These are phyloP conservation scores for Cladosporium sp. DNA, from an alignment of 2,329 filamentous ascomycete genomes.

Conservation along the genomic window DNA sequence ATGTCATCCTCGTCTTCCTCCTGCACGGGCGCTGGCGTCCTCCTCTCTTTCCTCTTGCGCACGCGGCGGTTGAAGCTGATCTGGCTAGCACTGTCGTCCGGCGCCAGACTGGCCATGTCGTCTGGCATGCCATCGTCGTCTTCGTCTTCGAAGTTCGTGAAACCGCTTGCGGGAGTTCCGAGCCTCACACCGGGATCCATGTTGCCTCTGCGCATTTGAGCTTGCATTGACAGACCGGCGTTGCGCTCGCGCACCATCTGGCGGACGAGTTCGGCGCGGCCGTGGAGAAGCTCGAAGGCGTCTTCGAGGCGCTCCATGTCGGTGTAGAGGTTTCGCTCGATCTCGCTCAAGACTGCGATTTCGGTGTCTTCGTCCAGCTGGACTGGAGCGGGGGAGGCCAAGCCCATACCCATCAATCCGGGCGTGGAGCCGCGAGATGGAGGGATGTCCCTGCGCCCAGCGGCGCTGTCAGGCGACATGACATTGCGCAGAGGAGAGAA, in stretches of 20 bases:
- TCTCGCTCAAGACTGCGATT: constrained; percentile 83
- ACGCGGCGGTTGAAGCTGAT: constrained; percentile 69
- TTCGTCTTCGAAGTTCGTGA: constrained; percentile 38
- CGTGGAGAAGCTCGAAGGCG: constrained; percentile 88
- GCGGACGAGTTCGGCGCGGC: constrained; percentile 78
- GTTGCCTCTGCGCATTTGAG: constrained; percentile 60
- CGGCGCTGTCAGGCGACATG: constrained; percentile 26
- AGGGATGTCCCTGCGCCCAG: constrained; percentile 29
- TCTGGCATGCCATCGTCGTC: constrained; percentile 41
- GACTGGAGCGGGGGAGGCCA: constrained; percentile 60
- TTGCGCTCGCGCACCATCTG: constrained; percentile 77
- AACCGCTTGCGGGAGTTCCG: constrained; percentile 45
- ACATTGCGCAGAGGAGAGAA: constrained; percentile 39
- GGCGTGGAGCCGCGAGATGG: constrained; percentile 39
- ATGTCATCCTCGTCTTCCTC: constrained; percentile 60
- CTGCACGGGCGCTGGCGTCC: constrained; percentile 72
- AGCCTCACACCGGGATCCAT: constrained; percentile 45
- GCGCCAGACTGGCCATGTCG: constrained; percentile 59
- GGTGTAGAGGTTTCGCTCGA: constrained; percentile 88
- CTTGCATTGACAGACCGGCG: constrained; percentile 71
- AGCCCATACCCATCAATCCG: constrained; percentile 37
- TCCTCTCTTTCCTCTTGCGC: constrained; percentile 68
- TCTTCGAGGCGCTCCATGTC: constrained; percentile 95
- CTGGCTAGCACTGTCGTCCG: constrained; percentile 80
- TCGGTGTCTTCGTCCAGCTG: constrained; percentile 93